phyloP scores from a whole-genome alignment of 2,329 filamentous ascomycete species.

The Parascedosporium putredinis region DNA sequence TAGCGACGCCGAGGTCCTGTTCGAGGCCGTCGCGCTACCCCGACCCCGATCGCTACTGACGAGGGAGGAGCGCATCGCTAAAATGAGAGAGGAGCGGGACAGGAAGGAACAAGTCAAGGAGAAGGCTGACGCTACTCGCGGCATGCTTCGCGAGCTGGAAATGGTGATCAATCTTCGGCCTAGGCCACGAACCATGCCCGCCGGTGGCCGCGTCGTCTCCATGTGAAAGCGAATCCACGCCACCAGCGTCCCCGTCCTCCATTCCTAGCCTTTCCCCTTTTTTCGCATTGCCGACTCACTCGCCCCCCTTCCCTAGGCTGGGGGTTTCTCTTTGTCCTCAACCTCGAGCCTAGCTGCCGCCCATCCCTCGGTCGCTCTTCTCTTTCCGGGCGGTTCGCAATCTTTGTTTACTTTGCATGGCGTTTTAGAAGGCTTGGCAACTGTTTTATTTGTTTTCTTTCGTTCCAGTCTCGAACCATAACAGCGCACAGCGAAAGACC shows the following conservation, averaged over 20 bases:
- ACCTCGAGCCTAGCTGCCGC: too few relatives aligned
- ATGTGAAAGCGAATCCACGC: conserved; percentile 7
- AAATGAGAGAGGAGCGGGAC: conserved; percentile 78
- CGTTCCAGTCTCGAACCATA: too few relatives aligned
- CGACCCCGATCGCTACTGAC: conserved; percentile 62
- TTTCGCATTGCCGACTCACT: not conserved
- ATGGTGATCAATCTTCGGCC: conserved; percentile 62
- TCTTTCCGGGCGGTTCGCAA: not conserved
- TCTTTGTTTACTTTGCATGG: not conserved
- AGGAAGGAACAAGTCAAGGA: conserved; percentile 62
- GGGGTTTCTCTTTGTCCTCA: conserved; percentile 2
- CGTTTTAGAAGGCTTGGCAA: conserved; percentile 3
- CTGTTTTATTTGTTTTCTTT: not conserved
- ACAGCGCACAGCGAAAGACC: too few relatives aligned
- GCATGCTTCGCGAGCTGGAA: conserved; percentile 88
- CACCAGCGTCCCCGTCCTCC: not conserved
- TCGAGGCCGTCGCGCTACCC: conserved; percentile 75
- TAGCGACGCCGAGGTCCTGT: conserved; percentile 61
- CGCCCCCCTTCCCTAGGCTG: conserved; percentile 4
- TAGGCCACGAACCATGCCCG: conserved; percentile 12
- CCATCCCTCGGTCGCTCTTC: too few relatives aligned
- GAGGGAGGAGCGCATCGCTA: conserved; percentile 76
- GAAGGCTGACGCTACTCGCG: conserved; percentile 69
- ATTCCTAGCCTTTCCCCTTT: conserved; percentile 1
- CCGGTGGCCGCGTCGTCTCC: conserved; percentile 8